Evolutionary conservation across 495 filamentous ascomycete genomes (phyloP).

Genomic region (Penicillium roqueforti): DNA sequence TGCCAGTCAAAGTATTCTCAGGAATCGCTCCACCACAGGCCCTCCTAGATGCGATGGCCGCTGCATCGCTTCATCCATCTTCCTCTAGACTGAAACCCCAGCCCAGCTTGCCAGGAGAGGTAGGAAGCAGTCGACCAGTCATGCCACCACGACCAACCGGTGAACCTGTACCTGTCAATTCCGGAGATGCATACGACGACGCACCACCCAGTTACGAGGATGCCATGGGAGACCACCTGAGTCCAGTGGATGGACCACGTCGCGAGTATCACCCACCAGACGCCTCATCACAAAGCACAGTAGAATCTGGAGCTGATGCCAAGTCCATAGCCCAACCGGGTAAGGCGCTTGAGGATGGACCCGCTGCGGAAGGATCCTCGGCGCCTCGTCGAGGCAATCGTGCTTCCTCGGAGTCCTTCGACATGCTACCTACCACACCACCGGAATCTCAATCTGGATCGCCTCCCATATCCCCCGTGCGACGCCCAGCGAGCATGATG

Average conservation of each 20-base stretch:
- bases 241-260: constrained; percentile 59
- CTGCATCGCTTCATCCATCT: constrained; percentile 31
- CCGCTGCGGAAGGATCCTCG: constrained; percentile 19
- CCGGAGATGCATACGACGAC: constrained; percentile 51
- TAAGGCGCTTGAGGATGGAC: constrained; percentile 26
- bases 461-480: constrained; percentile 32
- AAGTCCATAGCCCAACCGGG: constrained; percentile 33
- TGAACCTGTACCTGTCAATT: constrained; percentile 20
- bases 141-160: constrained; percentile 34
- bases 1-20: constrained; percentile 80
- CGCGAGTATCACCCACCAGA: constrained; percentile 59
- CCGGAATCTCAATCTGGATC: constrained; percentile 39
- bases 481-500: constrained; percentile 37
- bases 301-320: constrained; percentile 41
- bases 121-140: constrained; percentile 26
- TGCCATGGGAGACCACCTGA: constrained; percentile 76
- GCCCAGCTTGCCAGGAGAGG: constrained; percentile 22
- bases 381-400: constrained; percentile 22
- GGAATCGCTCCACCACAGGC: constrained; percentile 79
- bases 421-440: constrained; percentile 45
- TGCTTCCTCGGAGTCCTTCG: constrained; percentile 44
- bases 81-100: constrained; percentile 20
- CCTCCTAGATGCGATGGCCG: constrained; percentile 64
- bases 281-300: constrained; percentile 30
- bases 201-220: constrained; percentile 83